Evolutionary conservation across 2,329 filamentous ascomycete species (phyloP), one percentile per base, ranked within the genome.

Genomic region (Stemphylium beticola): DNA sequence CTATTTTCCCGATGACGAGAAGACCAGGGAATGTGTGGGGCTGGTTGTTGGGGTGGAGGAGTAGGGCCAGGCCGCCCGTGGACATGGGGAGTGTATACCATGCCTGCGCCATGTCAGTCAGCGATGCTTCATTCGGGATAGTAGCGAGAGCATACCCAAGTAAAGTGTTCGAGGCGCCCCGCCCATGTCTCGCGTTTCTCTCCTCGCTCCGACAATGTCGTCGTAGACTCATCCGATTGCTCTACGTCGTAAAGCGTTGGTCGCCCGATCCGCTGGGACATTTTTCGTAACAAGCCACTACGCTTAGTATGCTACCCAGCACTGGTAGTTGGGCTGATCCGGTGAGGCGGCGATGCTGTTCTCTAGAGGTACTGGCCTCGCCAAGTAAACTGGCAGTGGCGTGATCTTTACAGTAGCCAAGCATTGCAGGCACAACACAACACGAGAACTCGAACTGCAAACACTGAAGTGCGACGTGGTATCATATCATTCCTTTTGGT

Each of bases 401-500:
- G 20, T 45, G 20, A 18, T 45, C 40, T 26, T 34, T 45, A 36
- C 20, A 26, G 17, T 36, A n/a, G 26, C 18, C 15, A 22, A 22
- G 17, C 4, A 31, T 12, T 39, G 26, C 22, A 39, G 17, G 37
- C 26, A 29, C 26, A 2, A 29, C 26, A 29, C 15, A 20, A 20
- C 15, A 20, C 12, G 15, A 20, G 15, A 18, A 38, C 9, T 12
- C 15, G 36, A 29, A 22, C 33, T 24, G 34, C 29, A 31, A 38
- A 22, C 22, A 51, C 33, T 29, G n/a, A 38, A 33, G 40, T 11
- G 22, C 40, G 48, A 15, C 38, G 20, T 46, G 49, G 41, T 51
- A 51, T 51, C 49, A 46, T 51, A 29, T 29, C 26, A 29, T 29
- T 51, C 41, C 40, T 46, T 40, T 39, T 45, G 15, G 39, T 46